These are phyloP conservation scores for Lippia alba DNA, from an alignment of 305 asterid species.

Conservation along the genomic window DNA sequence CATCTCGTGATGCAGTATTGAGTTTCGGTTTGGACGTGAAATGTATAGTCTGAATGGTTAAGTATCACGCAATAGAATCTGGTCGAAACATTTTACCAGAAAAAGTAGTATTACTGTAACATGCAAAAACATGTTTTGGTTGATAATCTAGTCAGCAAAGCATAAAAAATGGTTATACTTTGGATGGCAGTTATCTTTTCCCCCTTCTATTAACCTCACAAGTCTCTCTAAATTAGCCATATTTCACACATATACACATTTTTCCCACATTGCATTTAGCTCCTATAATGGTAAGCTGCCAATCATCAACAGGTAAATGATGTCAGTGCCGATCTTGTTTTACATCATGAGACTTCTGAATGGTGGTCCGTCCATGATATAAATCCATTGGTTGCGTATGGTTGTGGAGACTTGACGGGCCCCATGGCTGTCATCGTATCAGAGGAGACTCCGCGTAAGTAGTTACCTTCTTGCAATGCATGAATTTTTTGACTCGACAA, in stretches of 20 bases:
- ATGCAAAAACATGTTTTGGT: neutral
- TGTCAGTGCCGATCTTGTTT: slow-evolving; percentile 77
- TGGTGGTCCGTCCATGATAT: slow-evolving; percentile 98
- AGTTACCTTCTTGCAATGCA: neutral
- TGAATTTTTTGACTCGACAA: neutral
- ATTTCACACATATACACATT: neutral
- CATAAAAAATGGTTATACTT: neutral
- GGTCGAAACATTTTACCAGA: neutral
- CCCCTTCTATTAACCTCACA: neutral
- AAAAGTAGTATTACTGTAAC: neutral
- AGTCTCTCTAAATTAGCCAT: neutral
- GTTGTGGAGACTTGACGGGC: slow-evolving; percentile 74
- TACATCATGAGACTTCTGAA: slow-evolving; percentile 64
- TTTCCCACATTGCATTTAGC: neutral
- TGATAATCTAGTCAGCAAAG: neutral
- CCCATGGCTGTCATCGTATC: slow-evolving; percentile 97
- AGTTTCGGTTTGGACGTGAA: too few relatives aligned
- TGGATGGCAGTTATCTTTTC: neutral
- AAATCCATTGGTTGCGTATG: slow-evolving; percentile 49
- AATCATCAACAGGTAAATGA: slow-evolving; percentile 55
- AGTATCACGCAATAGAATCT: neutral
- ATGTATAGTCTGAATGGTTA: neutral
- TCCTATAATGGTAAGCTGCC: neutral
- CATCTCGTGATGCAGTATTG: neutral
- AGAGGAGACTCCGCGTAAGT: slow-evolving; percentile 98